A percentile compares a stretch with the other conserved stretches of the same genome.
Evolutionary conservation across 106 monocot species (phyloP).

Genomic region (Platanthera zijinensis): DNA sequence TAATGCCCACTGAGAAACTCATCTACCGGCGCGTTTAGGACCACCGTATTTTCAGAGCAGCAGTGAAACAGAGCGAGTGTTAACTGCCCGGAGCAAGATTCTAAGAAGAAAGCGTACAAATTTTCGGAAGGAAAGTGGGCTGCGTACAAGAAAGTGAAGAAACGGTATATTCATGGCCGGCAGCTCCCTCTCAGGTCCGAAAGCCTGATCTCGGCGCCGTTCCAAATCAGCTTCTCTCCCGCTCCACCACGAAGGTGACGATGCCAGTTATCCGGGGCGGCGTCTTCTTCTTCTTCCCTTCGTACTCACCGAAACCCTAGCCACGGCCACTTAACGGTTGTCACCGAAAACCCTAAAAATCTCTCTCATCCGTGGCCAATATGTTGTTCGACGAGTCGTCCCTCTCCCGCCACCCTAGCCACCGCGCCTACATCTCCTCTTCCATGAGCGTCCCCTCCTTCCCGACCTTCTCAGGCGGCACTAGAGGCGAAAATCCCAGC

Average conservation of each 20-base stretch:
- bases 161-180: too few species aligned
- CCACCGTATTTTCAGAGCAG: too few species aligned
- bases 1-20: too few species aligned
- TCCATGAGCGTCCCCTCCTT: conserved; percentile 50
- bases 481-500: conserved; percentile 12
- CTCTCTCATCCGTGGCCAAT: background rate
- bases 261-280: background rate
- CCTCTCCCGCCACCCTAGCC: conserved; percentile 25
- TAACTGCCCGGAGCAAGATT: too few species aligned
- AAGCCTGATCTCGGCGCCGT: background rate
- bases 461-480: conserved; percentile 27
- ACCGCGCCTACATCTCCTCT: conserved; percentile 65
- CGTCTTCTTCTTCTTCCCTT: background rate
- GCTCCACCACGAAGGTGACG: background rate
- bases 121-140: too few species aligned
- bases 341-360: background rate
- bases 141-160: too few species aligned
- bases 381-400: conserved; percentile 52
- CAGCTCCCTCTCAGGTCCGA: too few species aligned
- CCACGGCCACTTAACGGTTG: background rate
- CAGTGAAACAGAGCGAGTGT: too few species aligned
- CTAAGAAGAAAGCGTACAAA: too few species aligned
- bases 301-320: background rate
- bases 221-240: background rate
- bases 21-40: too few species aligned